Evolutionary conservation across 108 stramenopile species (phyloP), one percentile per base, ranked within the genome.

Genomic region (Cylindrotheca fusiformis): DNA sequence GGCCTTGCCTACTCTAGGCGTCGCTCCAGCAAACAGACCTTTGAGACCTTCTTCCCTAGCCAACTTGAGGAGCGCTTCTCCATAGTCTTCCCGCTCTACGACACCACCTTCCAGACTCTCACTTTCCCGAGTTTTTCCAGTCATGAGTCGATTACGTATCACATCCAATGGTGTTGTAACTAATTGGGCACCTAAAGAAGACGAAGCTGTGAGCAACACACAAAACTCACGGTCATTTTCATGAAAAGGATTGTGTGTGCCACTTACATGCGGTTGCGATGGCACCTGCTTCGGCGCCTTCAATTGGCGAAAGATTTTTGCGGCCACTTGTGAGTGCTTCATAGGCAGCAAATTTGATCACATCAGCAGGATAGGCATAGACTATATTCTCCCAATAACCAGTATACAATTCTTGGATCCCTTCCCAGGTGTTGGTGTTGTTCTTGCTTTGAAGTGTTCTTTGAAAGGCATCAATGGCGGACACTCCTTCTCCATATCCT

Each of bases 301-400:
- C 72, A 17, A 57, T 17, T 0, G 90, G 81, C 29, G 84, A 72
- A 6, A 91, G 53, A 58, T 63, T 48, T 61, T 70, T 67, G 31
- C 69, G 52, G 48, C 66, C 83, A 36, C 52, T 71, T 21, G 85
- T 72, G 3, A 87, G 60, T 18, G 57, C 30, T 31, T 91, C 90
- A 70, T 92, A 92, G 26, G 48, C 59, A 10, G 83, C 67, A 75
- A 92, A 92, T 60, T 92, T 92, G 44, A 92, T 73, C 0, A 88
- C 73, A 68, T 92, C 90, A 1, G 90, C 90, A 6, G 90, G 90
- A 48, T 74, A 83, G 14, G 83, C 81, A 65, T 92, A 92, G n/a
- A 85, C 10, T 24, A 88, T 67, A 73, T 92, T 92, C 48, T 92
- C 90, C 61, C 65, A 81, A 56, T 92, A 92, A 23, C 90, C 90